A percentile compares a stretch with the other conserved stretches of the same genome.
phyloP scores from a whole-genome alignment of 2,329 filamentous ascomycete genomes.

The Aureobasidium namibiae region DNA sequence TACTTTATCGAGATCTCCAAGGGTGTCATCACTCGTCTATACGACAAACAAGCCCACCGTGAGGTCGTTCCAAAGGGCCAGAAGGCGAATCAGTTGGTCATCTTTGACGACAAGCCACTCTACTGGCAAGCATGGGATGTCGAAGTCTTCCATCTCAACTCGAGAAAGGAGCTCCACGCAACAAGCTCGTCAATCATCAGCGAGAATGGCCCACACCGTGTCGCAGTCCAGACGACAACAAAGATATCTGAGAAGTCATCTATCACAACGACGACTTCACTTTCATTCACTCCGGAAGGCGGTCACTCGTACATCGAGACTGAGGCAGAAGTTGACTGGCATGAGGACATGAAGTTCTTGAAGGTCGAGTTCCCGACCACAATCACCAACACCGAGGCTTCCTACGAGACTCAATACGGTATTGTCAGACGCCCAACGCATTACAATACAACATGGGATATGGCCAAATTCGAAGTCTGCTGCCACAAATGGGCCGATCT shows the following conservation, averaged over 20 bases:
- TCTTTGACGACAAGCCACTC: conserved; percentile 94
- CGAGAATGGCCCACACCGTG: conserved; percentile 64
- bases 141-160: conserved; percentile 89
- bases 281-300: conserved; percentile 58
- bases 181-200: conserved; percentile 61
- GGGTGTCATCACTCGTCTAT: conserved; percentile 76
- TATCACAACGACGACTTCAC: conserved; percentile 75
- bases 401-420: conserved; percentile 91
- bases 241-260: conserved; percentile 82
- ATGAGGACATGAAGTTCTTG: conserved; percentile 92
- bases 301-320: conserved; percentile 62
- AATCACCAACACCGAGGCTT: conserved; percentile 81
- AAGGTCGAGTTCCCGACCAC: conserved; percentile 98
- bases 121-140: conserved; percentile 99
- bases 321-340: conserved; percentile 87
- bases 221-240: conserved; percentile 75
- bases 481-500: conserved; percentile 91
- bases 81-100: conserved; percentile 83
- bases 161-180: conserved; percentile 62
- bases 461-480: conserved; percentile 97
- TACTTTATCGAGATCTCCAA: conserved; percentile 63
- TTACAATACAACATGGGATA: conserved; percentile 97
- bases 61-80: conserved; percentile 66
- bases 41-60: conserved; percentile 63
- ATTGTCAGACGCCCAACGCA: conserved; percentile 85